Conservation (phyloP, 1,139 yeast species). For the Scheffersomyces titani region DNA sequence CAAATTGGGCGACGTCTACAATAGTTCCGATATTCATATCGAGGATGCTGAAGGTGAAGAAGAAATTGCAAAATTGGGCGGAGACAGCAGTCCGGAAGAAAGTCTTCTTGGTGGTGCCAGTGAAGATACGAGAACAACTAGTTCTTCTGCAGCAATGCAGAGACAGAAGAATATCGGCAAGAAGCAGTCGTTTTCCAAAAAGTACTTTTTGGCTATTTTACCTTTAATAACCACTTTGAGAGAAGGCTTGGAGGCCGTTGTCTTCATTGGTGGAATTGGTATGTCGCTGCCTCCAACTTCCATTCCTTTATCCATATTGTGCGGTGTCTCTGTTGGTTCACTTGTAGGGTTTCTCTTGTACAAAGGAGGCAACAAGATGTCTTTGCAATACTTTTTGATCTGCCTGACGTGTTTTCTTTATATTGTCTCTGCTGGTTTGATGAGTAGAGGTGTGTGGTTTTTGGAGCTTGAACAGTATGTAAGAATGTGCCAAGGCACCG, state of each 20-base stretch:
- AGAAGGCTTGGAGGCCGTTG: conserved; percentile 52
- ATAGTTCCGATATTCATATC: conserved; percentile 13
- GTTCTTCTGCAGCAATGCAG: neutral
- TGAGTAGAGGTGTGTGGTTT: conserved; percentile 50
- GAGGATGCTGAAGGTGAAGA: conserved; percentile 15
- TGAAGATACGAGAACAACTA: neutral
- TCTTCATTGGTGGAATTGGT: conserved; percentile 50
- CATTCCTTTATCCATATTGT: conserved; percentile 38
- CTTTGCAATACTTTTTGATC: conserved; percentile 43
- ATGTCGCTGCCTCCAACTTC: conserved; percentile 40
- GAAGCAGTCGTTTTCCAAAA: conserved; percentile 23
- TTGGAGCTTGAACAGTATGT: conserved; percentile 46
- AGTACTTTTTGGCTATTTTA: conserved; percentile 40
- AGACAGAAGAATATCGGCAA: neutral
- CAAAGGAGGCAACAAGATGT: conserved; percentile 43
- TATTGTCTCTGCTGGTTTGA: conserved; percentile 47
- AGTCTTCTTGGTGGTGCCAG: neutral
- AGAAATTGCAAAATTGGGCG: neutral
- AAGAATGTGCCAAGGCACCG: conserved; percentile 43
- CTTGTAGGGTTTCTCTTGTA: conserved; percentile 38
- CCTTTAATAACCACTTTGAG: conserved; percentile 50
- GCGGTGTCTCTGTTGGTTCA: conserved; percentile 37
- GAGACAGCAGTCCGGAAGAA: neutral
- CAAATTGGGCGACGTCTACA: conserved; percentile 45
- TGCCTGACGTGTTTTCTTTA: conserved; percentile 44